A percentile compares a stretch with the other conserved stretches of the same genome.
phyloP scores from a whole-genome alignment of 1,284 basidiomycete species.

The Puccinia horiana region DNA sequence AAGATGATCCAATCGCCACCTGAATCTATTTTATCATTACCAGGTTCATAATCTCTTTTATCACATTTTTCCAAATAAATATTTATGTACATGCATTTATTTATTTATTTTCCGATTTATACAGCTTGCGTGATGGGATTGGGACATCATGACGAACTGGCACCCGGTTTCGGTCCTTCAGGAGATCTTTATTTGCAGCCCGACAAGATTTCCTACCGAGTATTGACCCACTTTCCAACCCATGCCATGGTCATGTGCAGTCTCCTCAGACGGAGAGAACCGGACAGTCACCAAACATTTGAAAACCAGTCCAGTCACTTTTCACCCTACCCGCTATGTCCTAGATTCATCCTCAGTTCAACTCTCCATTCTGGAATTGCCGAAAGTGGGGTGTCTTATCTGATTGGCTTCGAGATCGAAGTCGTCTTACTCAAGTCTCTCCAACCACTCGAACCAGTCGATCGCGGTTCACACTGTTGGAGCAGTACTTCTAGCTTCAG shows the following conservation, averaged over 20 bases:
- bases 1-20: slow-evolving; percentile 42
- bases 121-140: slow-evolving; percentile 44
- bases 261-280: slow-evolving; percentile 28
- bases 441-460: slow-evolving; percentile 21
- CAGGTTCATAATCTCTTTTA: slow-evolving; percentile 1
- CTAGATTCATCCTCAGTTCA: slow-evolving; percentile 46
- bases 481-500: slow-evolving; percentile 36
- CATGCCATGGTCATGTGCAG: slow-evolving; percentile 49
- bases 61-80: neutral
- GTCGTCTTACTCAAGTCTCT: slow-evolving; percentile 40
- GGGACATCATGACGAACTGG: slow-evolving; percentile 41
- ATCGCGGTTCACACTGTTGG: slow-evolving; percentile 34
- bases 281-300: slow-evolving; percentile 5
- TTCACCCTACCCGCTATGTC: slow-evolving; percentile 47
- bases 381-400: slow-evolving; percentile 43
- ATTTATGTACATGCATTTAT: neutral
- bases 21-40: slow-evolving; percentile 42
- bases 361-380: slow-evolving; percentile 43
- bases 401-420: slow-evolving; percentile 47
- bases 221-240: slow-evolving; percentile 17
- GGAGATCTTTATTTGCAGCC: slow-evolving; percentile 49
- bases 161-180: slow-evolving; percentile 36
- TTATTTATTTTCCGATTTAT: neutral
- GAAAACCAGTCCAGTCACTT: slow-evolving; percentile 12
- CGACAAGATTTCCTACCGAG: slow-evolving; percentile 48